Base-by-base conservation (phyloP, 345 rosid species). In the Eutrema yunnanense region DNA sequence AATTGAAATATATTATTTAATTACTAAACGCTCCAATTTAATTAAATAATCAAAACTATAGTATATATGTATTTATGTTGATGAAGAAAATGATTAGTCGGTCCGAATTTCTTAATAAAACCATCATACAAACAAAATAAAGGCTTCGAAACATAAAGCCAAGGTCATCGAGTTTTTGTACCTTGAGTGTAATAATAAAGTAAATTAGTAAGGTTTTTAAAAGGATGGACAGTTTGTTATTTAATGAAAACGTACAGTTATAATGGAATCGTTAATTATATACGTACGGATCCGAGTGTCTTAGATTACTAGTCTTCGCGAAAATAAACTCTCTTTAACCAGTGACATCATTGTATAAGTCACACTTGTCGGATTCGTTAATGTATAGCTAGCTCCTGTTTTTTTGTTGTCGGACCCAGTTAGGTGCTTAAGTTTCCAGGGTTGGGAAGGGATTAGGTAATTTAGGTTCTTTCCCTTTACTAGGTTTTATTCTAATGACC, bases 251-350 rank as follows among this genome's bases (percentile, higher is more conserved):
- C 48, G 66, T 48, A 51, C 74, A 47, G 7, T 47, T 58, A 47
- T 58, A 56, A 47, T 44, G 10, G 56, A 57, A 69, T 57, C 59
- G 26, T 55, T 68, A 56, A 27, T 37, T 48, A 48, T 58, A 37
- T 60, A 30, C n/a, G 74, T 71, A 60, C 67, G 74, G 67, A 59
- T 71, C 42, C 14, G 11, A 49, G 33, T 27, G 41, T 47, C 48
- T 46, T 46, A 69, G 14, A 63, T 63, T 8, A 47, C 3, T n/a
- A 13, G 10, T 34, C 27, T 19, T 30, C 32, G 6, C 1, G 19
- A 10, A 6, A 36, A 22, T 3, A 42, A 10, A 42, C 52, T 58
- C 54, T 12, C 5, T 22, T 8, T 12, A 12, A 44, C 55, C 9
- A 47, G 9, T 49, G 50, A 59, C 48, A 13, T 71, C 32, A 59